These are phyloP conservation scores for Heliamphora pulchella DNA, from an alignment of 179 eudicot genomes.

Conservation along the genomic window DNA sequence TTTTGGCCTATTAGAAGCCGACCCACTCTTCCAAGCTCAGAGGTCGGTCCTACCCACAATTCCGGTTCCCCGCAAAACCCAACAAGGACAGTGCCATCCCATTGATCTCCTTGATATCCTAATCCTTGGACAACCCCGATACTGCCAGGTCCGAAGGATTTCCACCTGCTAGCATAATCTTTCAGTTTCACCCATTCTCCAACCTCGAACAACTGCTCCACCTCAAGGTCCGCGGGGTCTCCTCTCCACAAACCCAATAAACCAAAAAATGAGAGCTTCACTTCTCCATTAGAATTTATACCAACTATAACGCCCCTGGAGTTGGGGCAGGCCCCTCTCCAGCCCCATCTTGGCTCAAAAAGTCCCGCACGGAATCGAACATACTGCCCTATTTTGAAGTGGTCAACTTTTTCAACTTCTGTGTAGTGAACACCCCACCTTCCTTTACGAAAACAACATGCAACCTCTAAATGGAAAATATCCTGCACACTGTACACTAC, in stretches of 20 bases:
- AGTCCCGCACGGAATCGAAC: constrained; percentile 64
- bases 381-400: constrained; percentile 69
- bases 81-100: constrained; percentile 63
- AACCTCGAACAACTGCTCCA: constrained; percentile 64
- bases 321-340: constrained; percentile 65
- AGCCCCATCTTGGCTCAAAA: constrained; percentile 93
- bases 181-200: constrained; percentile 80
- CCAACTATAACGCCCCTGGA: constrained; percentile 67
- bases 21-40: constrained; percentile 47
- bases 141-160: constrained; percentile 63
- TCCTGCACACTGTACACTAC: constrained; percentile 86
- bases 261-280: constrained; percentile 64
- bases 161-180: constrained; percentile 47
- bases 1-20: constrained; percentile 54
- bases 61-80: constrained; percentile 83
- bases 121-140: constrained; percentile 85
- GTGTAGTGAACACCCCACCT: constrained; percentile 60
- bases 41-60: constrained; percentile 57
- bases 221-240: constrained; percentile 80
- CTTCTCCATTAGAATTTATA: constrained; percentile 78
- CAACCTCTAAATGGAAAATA: constrained; percentile 69
- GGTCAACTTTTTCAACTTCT: constrained; percentile 73
- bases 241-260: constrained; percentile 71
- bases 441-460: constrained; percentile 77
- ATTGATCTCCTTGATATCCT: constrained; percentile 49